Evolutionary conservation across 108 stramenopile species (phyloP), one percentile per base, ranked within the genome.

Genomic region (Nannochloropsis granulata): DNA sequence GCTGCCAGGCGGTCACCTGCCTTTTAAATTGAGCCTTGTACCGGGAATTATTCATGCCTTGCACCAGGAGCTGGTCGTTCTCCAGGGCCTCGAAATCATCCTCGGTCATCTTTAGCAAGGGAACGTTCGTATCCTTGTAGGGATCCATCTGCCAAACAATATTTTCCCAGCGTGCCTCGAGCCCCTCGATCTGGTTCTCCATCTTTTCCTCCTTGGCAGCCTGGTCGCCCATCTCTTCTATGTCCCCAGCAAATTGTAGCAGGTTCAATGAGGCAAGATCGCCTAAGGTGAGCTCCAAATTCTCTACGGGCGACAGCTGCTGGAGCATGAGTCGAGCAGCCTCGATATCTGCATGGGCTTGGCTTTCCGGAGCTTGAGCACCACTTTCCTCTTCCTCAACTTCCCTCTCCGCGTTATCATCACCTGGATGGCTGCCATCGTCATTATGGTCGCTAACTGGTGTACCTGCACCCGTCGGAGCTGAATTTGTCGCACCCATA

Each of bases 161-260:
- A 45, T 81, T 79, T 24, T 78, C 25, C 94, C 94, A 95, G 16
- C 90, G 86, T n/a, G 92, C 91, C 5, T 88, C 88, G 46, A 95
- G 91, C 45, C 87, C 44, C 24, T 87, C 44, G 13, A 95, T 92
- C 14, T 89, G 86, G 23, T 82, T 80, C 83, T 94, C 94, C 89
- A 95, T 94, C 82, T 95, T 95, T 80, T 90, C 93, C 84, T 95
- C 94, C 85, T 95, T 95, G 42, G 82, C 83, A 21, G 94, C 94
- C 84, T 89, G 89, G 83, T 95, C 93, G 43, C 91, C 90, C 25
- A 95, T 94, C 43, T 94, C 94, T 80, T 95, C 94, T 10, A 95
- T 93, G 25, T 94, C 92, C 44, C 88, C 88, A 25, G 89, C 90
- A 82, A 91, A 92, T 83, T 92, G 90, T 79, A 93, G 91, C 16